phyloP scores from a whole-genome alignment of 2,329 filamentous ascomycete genomes.

The Penicillium sp. region DNA sequence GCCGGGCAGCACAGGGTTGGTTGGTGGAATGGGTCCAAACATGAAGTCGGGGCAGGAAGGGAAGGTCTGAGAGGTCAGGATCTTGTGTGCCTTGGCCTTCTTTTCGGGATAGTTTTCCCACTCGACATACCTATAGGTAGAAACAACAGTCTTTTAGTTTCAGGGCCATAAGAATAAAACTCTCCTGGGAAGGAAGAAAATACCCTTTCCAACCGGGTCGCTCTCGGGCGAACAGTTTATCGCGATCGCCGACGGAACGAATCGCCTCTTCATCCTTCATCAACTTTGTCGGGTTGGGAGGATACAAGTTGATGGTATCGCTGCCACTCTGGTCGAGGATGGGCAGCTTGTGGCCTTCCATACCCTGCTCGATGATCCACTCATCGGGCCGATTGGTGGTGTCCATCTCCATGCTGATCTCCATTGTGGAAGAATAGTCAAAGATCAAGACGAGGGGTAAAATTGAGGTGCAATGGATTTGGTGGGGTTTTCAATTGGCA shows the following conservation, averaged over 20 bases:
- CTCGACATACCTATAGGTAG: conserved; percentile 56
- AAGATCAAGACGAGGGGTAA: not conserved
- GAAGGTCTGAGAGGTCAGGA: conserved; percentile 55
- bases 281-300: conserved; percentile 26
- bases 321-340: conserved; percentile 48
- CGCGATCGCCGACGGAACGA: conserved; percentile 40
- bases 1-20: conserved; percentile 58
- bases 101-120: conserved; percentile 71
- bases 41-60: conserved; percentile 54
- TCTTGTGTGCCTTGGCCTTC: conserved; percentile 57
- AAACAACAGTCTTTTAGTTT: not conserved
- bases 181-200: not conserved
- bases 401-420: conserved; percentile 3
- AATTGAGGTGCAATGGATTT: not conserved
- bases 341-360: conserved; percentile 48
- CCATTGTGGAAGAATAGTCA: conserved; percentile 1
- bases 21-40: conserved; percentile 54
- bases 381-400: conserved; percentile 44
- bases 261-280: conserved; percentile 46
- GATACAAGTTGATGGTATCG: conserved; percentile 32
- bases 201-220: conserved; percentile 49
- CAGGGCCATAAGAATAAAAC: conserved; percentile 1
- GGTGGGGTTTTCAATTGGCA: not conserved
- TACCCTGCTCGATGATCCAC: conserved; percentile 55
- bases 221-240: conserved; percentile 45